phyloP scores from a whole-genome alignment of 2,329 filamentous ascomycete species.

The Corynespora cassiicola region DNA sequence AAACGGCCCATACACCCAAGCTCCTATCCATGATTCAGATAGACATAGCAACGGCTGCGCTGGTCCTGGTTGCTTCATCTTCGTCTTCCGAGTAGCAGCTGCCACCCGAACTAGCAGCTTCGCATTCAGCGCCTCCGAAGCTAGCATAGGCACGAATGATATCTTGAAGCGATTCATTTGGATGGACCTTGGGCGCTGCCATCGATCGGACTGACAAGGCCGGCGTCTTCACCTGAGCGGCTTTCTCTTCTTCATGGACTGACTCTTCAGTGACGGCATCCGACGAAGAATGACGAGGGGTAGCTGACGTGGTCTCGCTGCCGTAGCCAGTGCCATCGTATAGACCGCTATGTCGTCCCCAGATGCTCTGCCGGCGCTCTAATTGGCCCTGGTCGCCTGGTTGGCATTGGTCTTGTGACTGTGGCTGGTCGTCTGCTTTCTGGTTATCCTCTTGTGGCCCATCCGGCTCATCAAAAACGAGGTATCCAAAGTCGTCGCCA shows the following conservation, averaged over 20 bases:
- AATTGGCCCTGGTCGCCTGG: constrained; percentile 1
- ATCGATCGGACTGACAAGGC: no score
- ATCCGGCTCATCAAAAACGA: constrained; percentile 13
- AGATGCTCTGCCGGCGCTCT: constrained; percentile 11
- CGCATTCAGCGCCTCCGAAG: not conserved
- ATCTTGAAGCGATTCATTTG: constrained; percentile 22
- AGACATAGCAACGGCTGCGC: constrained; percentile 16
- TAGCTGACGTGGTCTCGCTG: constrained; percentile 9
- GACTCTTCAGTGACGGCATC: constrained; percentile 3
- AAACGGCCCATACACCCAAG: constrained; percentile 19
- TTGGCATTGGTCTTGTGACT: constrained; percentile 6
- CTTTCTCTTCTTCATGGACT: constrained; percentile 1
- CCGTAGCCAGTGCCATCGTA: constrained; percentile 36
- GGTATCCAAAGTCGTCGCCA: constrained; percentile 11
- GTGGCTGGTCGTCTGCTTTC: not conserved
- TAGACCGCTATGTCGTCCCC: constrained; percentile 21
- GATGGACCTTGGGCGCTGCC: constrained; percentile 11
- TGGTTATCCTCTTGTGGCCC: not conserved
- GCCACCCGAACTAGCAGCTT: not conserved
- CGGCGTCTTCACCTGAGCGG: no score
- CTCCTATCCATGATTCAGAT: constrained; percentile 21
- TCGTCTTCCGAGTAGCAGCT: not conserved
- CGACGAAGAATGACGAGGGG: constrained; percentile 7
- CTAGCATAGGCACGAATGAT: constrained; percentile 26
- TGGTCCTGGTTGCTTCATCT: constrained; percentile 2